Evolutionary conservation across 257 asterid species (phyloP).

Genomic region (Rauvolfia tetraphylla): DNA sequence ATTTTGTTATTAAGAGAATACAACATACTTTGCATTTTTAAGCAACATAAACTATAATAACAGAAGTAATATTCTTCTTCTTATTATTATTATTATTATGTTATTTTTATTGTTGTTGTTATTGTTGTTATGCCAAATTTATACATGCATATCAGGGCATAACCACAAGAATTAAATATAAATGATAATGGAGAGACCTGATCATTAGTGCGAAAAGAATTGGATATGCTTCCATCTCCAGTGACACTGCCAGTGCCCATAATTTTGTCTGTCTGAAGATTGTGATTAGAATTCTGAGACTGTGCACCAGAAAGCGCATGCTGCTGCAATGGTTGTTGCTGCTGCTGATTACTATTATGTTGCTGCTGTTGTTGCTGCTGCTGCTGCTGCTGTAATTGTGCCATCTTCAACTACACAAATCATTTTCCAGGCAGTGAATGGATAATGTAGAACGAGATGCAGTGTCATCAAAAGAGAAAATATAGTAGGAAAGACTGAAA

Average conservation of each 20-base stretch:
- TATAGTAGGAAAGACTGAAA: not conserved
- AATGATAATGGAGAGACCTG: constrained; percentile 57
- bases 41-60: too few relatives aligned
- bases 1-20: not conserved
- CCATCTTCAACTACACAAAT: constrained; percentile 57
- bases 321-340: constrained; percentile 72
- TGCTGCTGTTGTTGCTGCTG: constrained; percentile 44
- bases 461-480: not conserved
- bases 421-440: not conserved
- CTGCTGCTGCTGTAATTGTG: constrained; percentile 52
- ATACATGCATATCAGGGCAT: not conserved
- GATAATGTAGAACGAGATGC: not conserved
- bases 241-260: constrained; percentile 63
- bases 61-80: too few relatives aligned
- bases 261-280: constrained; percentile 76
- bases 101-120: too few relatives aligned
- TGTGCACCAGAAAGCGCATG: constrained; percentile 80
- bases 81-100: too few relatives aligned
- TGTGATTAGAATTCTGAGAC: constrained; percentile 80
- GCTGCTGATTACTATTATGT: constrained; percentile 51
- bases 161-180: not conserved
- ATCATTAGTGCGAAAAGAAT: constrained; percentile 79
- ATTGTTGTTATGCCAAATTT: too few relatives aligned
- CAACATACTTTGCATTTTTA: not conserved
- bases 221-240: constrained; percentile 88